These are phyloP conservation scores for Podospora anserina DNA, from an alignment of 495 filamentous ascomycete species.

Conservation along the genomic window DNA sequence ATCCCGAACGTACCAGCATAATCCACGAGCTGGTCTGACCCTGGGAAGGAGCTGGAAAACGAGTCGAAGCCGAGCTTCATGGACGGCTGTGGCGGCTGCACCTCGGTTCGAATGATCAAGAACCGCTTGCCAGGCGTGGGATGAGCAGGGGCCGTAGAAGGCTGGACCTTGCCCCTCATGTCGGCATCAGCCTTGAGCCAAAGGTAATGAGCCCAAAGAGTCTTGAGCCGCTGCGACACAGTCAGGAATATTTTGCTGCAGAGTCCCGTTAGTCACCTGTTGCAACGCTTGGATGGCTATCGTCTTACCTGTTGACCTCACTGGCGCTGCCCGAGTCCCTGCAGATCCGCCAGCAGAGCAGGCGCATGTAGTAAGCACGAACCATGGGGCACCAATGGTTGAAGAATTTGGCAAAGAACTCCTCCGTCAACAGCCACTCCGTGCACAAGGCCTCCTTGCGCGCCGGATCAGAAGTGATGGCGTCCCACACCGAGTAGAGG, in stretches of 20 bases:
- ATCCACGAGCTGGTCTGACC: conserved; percentile 10
- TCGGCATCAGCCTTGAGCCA: conserved; percentile 66
- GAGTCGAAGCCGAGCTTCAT: conserved; percentile 43
- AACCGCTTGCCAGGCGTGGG: conserved; percentile 90
- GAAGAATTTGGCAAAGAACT: conserved; percentile 80
- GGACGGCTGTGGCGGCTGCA: conserved; percentile 53
- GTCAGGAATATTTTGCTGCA: conserved; percentile 64
- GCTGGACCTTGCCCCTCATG: conserved; percentile 49
- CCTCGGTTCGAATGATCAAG: conserved; percentile 86
- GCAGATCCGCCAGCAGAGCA: conserved; percentile 89
- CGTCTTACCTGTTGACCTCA: conserved; percentile 66
- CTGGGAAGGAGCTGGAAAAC: conserved; percentile 25
- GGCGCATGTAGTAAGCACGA: conserved; percentile 88
- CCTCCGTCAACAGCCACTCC: conserved; percentile 74
- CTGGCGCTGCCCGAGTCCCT: conserved; percentile 68
- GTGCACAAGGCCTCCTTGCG: conserved; percentile 72
- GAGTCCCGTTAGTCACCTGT: conserved; percentile 16
- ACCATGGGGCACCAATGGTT: conserved; percentile 99
- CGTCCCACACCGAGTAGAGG: conserved; percentile 77
- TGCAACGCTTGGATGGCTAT: background rate
- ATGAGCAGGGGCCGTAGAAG: conserved; percentile 77
- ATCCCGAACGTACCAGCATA: conserved; percentile 16
- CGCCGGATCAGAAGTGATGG: conserved; percentile 60
- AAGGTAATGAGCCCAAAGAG: conserved; percentile 76
- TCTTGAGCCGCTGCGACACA: conserved; percentile 65